Evolutionary conservation across 768 basidiomycete genomes (phyloP), one percentile per base, ranked within the genome.

Genomic region (Naganishia vishniacii): DNA sequence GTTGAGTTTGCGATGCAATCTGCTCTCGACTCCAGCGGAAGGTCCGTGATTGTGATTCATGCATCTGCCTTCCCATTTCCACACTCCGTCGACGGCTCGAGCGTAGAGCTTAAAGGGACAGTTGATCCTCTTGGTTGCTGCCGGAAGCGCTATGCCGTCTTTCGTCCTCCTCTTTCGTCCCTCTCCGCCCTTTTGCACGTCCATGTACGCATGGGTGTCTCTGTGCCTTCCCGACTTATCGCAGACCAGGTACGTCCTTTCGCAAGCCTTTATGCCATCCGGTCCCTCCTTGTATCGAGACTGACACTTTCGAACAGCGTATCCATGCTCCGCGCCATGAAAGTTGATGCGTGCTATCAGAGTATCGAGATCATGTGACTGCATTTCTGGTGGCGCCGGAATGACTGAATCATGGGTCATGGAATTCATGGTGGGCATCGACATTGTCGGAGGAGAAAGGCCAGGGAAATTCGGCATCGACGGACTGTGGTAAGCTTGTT

Each of bases 281-380:
- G 53, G 53, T 8, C 53, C 53, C 40, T 56, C 53, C 53, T 56
- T 56, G 53, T 56, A 56, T 26, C 53, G 53, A 37, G 53, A 56
- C 23, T 56, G 53, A 56, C 53, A 56, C 34, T 56, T 56, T 40
- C 53, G 32, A 37, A 56, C 53, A 11, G 53, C 53, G 37, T 56
- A 56, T 7, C 53, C 53, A 16, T 56, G 53, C 37, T 56, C 53
- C 8, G 53, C 53, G 16, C 53, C 53, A 34, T 56, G 53, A 26
- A 37, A 34, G 26, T 56, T 56, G 53, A 56, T 56, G 23, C 53
- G 53, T 26, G 53, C 32, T n/a, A 56, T 34, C 20, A 56, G 53
- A 15, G 53, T 56, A 20, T 56, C 53, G 53, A 56, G 53, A 56
- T 56, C 53, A 2, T 40, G 31, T 11, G 53, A 16, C 23, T 56